Conservation (phyloP, 768 basidiomycete species). For the Suillus bovinus region DNA sequence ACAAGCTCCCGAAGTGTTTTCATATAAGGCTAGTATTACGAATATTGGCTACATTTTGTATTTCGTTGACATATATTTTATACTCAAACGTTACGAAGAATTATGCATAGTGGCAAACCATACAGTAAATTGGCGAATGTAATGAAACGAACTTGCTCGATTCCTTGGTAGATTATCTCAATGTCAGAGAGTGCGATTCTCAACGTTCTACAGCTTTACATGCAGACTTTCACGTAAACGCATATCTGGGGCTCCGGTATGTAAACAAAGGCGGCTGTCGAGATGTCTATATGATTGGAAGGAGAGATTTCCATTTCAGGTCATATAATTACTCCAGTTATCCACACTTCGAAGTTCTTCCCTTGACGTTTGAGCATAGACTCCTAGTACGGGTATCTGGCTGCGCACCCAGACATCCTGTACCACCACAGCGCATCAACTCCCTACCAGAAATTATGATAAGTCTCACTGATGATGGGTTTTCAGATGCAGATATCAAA, state of each 20-base stretch:
- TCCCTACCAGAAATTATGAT: constrained; percentile 23
- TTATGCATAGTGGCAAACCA: too few relatives aligned
- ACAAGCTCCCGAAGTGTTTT: constrained; percentile 60
- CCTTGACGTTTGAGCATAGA: not conserved
- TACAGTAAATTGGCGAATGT: too few relatives aligned
- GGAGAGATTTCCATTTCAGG: not conserved
- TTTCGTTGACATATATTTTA: too few relatives aligned
- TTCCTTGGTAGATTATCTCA: not conserved
- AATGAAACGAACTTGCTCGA: not conserved
- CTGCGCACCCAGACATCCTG: not conserved
- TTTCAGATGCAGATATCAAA: constrained; percentile 31
- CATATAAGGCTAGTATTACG: too few relatives aligned
- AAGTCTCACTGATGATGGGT: constrained; percentile 28
- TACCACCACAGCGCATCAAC: not conserved
- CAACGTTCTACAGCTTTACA: not conserved
- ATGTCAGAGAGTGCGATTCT: too few relatives aligned
- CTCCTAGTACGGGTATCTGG: not conserved
- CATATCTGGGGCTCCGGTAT: not conserved
- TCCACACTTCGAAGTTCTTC: not conserved
- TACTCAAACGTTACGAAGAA: too few relatives aligned
- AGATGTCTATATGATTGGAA: not conserved
- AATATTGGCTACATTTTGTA: too few relatives aligned
- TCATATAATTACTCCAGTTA: not conserved
- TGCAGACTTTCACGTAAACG: not conserved
- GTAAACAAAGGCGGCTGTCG: not conserved